These are phyloP conservation scores for Candida multigemmis DNA, from an alignment of 805 yeast genomes.

Conservation along the genomic window DNA sequence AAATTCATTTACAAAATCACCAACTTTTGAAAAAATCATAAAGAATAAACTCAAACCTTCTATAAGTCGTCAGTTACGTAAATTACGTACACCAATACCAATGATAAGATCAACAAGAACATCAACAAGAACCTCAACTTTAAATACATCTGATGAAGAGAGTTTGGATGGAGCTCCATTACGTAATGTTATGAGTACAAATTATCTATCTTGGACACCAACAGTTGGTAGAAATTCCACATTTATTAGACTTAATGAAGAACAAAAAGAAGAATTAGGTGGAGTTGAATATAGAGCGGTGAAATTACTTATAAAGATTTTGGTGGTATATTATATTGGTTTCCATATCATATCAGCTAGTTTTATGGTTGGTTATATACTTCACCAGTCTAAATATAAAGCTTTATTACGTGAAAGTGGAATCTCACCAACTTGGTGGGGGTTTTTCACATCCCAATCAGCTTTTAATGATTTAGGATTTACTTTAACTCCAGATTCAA, in stretches of 20 bases:
- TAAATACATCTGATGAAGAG: neutral
- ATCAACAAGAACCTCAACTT: neutral
- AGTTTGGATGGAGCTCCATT: neutral
- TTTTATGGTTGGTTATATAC: conserved; percentile 56
- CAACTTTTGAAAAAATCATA: conserved; percentile 39
- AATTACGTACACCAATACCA: neutral
- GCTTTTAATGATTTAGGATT: conserved; percentile 81
- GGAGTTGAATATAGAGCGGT: conserved; percentile 95
- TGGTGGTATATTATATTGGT: conserved; percentile 65
- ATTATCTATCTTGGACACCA: conserved; percentile 83
- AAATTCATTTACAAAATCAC: conserved; percentile 19
- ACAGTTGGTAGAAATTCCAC: conserved; percentile 90
- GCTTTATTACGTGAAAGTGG: conserved; percentile 44
- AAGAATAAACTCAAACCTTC: conserved; percentile 2
- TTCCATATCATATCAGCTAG: conserved; percentile 52
- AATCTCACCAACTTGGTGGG: conserved; percentile 86
- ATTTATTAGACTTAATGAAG: conserved; percentile 71
- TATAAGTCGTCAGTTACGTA: too few species aligned
- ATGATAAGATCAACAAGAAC: neutral
- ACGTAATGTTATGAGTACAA: conserved; percentile 21
- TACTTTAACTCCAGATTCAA: conserved; percentile 74
- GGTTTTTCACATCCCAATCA: conserved; percentile 71
- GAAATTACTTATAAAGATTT: conserved; percentile 60
- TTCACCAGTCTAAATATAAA: conserved; percentile 30
- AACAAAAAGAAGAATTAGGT: conserved; percentile 89